Base-by-base conservation (phyloP, 2,329 filamentous ascomycete species). In the Colletotrichum viniferum region DNA sequence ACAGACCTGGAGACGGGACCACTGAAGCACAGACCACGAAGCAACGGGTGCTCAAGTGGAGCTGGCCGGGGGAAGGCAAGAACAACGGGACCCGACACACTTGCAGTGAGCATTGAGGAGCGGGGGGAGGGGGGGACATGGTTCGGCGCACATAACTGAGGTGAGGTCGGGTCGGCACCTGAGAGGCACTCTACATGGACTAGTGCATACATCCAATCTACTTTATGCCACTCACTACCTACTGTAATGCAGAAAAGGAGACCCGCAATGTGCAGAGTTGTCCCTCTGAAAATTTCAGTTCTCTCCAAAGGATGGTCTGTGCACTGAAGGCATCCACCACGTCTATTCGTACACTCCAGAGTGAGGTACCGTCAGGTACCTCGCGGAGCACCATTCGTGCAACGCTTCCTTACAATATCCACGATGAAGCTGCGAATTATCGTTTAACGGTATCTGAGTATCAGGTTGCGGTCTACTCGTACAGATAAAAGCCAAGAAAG, bases 171-270 rank as follows among this genome's bases (percentile, higher is more conserved):
- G 52, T 60, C 12, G 32, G 36, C 68, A 72, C 32, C 62, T 36
- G 52, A 61, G 32, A 16, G 65, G 32, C 32, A 12, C 38, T 73
- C 18, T 12, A 43, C 63, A n/a, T 13, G 38, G 67, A 28, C 18
- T 71, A 60, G 67, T 26, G 52, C n/a, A 34, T 71, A 60, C 68
- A 74, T 60, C 48, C 71, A 74, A 71, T 64, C 60, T 52, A 63
- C 32, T 70, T 48, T 73, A 70, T 73, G 71, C 71, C 63, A 28
- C 36, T 30, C 28, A 30, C 28, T 30, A 8, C 28, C 28, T 30
- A 8, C 28, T 52, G 66, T 60, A 70, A 30, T 32, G 24, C 56
- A 61, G 56, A 30, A 36, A 55, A 32, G 56, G 24, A 38, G 24
- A 34, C 38, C 66, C 58, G 28, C 66, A 63, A 30, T 64, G 38